A percentile compares a stretch with the other conserved stretches of the same genome.
phyloP scores from a whole-genome alignment of 2,329 filamentous ascomycete species.

The Colletotrichum sp. region DNA sequence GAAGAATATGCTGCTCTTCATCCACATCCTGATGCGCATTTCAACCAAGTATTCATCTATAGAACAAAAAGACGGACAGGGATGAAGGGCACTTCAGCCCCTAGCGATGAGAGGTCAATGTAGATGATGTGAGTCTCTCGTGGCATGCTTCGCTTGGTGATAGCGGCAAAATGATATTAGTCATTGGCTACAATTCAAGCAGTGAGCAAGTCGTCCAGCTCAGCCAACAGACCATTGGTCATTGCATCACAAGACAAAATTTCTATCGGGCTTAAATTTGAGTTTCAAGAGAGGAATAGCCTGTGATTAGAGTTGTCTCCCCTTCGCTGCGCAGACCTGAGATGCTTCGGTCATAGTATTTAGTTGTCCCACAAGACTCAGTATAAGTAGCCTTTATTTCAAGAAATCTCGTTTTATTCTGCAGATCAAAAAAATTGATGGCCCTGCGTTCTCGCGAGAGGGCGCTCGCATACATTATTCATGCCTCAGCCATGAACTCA shows the following conservation, averaged over 20 bases:
- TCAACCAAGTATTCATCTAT: background rate
- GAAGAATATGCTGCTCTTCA: background rate
- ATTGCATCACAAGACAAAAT: background rate
- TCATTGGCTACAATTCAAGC: fast-evolving
- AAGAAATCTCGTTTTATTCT: background rate
- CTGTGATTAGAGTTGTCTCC: background rate
- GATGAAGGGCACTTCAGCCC: background rate
- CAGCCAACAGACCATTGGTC: background rate
- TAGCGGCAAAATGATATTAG: fast-evolving
- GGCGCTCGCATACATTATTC: fast-evolving
- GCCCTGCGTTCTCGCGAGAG: background rate
- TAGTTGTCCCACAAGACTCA: background rate
- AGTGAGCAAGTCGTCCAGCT: background rate
- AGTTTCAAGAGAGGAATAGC: too few species aligned
- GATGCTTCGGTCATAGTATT: fast-evolving
- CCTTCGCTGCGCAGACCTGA: fast-evolving
- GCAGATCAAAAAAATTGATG: too few species aligned
- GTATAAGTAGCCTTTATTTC: background rate
- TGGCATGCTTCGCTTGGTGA: background rate
- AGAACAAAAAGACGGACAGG: background rate
- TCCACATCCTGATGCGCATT: background rate
- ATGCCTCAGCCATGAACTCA: fast-evolving
- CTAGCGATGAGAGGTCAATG: background rate
- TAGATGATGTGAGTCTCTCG: background rate
- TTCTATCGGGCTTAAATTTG: background rate